Evolutionary conservation across 192 early-diverging fungal species (phyloP).

Genomic region (Backusella liffmaniae): DNA sequence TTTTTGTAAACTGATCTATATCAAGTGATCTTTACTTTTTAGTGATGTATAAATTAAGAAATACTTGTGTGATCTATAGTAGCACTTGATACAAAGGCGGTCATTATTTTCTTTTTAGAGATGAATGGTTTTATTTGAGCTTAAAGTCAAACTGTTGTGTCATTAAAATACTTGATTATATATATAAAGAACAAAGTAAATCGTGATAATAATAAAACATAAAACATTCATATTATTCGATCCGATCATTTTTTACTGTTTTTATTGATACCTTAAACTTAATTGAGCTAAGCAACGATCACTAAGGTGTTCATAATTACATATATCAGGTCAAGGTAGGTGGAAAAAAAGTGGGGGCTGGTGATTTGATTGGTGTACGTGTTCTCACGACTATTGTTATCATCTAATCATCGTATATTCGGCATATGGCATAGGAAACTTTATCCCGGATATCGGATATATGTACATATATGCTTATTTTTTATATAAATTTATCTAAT

Average conservation of each 20-base stretch:
- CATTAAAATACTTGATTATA: neutral
- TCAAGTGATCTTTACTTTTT: neutral
- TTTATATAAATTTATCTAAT: neutral
- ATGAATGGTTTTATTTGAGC: neutral
- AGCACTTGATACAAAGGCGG: neutral
- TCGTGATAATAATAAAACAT: neutral
- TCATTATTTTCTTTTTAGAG: conserved; percentile 1
- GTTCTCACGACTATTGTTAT: neutral
- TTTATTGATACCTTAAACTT: neutral
- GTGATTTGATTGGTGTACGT: neutral
- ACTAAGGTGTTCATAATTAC: neutral
- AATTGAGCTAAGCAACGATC: neutral
- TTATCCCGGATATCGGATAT: neutral
- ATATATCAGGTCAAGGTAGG: neutral
- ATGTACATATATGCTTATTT: no score
- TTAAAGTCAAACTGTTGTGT: neutral
- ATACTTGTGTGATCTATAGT: neutral
- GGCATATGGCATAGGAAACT: neutral
- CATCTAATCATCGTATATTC: neutral
- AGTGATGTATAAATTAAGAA: neutral
- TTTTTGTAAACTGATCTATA: neutral
- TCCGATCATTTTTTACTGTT: neutral
- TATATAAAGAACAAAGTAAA: neutral
- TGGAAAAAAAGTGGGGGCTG: neutral
- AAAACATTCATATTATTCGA: neutral